These are phyloP conservation scores for Umbelopsis isabellina DNA, from an alignment of 192 early-diverging fungal genomes.

Conservation along the genomic window DNA sequence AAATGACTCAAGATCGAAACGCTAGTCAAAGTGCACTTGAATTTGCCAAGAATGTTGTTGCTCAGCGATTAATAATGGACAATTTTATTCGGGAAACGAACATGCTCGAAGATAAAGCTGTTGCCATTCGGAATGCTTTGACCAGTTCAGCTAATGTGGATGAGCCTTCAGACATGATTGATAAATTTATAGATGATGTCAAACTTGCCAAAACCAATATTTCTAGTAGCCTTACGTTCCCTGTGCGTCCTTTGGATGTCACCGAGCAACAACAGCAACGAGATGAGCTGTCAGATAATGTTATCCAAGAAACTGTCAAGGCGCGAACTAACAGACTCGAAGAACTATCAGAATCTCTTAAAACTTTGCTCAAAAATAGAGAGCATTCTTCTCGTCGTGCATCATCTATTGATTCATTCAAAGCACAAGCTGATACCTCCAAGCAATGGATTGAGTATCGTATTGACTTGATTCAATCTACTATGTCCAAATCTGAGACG, in stretches of 20 bases:
- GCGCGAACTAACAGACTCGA: slow-evolving; percentile 21
- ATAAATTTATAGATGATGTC: slow-evolving; percentile 1
- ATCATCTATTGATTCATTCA: slow-evolving; percentile 28
- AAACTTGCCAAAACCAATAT: slow-evolving; percentile 5
- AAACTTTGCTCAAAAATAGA: slow-evolving; percentile 26
- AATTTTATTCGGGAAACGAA: slow-evolving; percentile 29
- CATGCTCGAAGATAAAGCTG: not conserved
- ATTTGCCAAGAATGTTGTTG: slow-evolving; percentile 31
- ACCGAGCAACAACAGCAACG: slow-evolving; percentile 12
- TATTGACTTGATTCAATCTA: not conserved
- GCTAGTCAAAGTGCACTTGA: slow-evolving; percentile 6
- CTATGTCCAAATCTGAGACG: not conserved
- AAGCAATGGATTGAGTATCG: slow-evolving; percentile 31
- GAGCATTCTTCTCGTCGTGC: slow-evolving; percentile 36
- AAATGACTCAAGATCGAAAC: not conserved
- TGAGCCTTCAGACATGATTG: not conserved
- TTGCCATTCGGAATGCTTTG: not conserved
- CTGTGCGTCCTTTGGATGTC: slow-evolving; percentile 19
- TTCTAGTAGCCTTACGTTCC: slow-evolving; percentile 20
- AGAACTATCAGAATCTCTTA: slow-evolving; percentile 26
- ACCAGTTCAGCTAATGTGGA: not conserved
- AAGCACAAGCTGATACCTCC: slow-evolving; percentile 25
- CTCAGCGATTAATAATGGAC: slow-evolving; percentile 24
- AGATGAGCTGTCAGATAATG: slow-evolving; percentile 32
- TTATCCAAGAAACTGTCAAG: slow-evolving; percentile 32